phyloP scores from a whole-genome alignment of 2,329 filamentous ascomycete species.

The Colletotrichum sansevieriae region DNA sequence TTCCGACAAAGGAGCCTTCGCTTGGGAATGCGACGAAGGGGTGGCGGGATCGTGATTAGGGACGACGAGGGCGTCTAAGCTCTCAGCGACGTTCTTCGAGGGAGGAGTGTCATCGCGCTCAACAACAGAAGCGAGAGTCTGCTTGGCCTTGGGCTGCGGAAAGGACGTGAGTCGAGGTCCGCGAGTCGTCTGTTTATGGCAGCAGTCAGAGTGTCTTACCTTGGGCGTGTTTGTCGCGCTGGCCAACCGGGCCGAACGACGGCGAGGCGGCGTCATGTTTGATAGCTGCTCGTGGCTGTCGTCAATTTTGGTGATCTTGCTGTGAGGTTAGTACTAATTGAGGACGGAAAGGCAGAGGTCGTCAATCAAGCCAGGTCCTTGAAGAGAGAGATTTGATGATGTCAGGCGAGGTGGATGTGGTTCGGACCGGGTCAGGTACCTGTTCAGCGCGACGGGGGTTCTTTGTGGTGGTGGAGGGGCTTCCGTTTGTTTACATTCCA shows the following conservation, averaged over 20 bases:
- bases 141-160: constrained; percentile 47
- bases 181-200: constrained; percentile 29
- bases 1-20: constrained; percentile 80
- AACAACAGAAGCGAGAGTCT: constrained; percentile 56
- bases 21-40: constrained; percentile 73
- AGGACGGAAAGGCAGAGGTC: constrained; percentile 15
- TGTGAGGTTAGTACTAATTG: background rate
- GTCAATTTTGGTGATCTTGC: constrained; percentile 3
- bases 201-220: constrained; percentile 48
- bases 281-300: constrained; percentile 29
- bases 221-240: constrained; percentile 48
- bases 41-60: constrained; percentile 58
- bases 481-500: constrained; percentile 41
- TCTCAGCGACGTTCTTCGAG: constrained; percentile 47
- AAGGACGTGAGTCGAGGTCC: constrained; percentile 34
- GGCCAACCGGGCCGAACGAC: constrained; percentile 60
- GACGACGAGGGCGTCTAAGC: constrained; percentile 50
- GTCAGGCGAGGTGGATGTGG: constrained; percentile 38
- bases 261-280: constrained; percentile 57
- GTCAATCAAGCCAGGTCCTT: constrained; percentile 25
- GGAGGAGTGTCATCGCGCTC: constrained; percentile 57
- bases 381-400: constrained; percentile 35
- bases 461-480: constrained; percentile 36
- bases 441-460: constrained; percentile 36
- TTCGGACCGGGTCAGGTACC: constrained; percentile 1